Evolutionary conservation across 352 stramenopile genomes (phyloP).

Genomic region (Phytophthora boehmeriae): DNA sequence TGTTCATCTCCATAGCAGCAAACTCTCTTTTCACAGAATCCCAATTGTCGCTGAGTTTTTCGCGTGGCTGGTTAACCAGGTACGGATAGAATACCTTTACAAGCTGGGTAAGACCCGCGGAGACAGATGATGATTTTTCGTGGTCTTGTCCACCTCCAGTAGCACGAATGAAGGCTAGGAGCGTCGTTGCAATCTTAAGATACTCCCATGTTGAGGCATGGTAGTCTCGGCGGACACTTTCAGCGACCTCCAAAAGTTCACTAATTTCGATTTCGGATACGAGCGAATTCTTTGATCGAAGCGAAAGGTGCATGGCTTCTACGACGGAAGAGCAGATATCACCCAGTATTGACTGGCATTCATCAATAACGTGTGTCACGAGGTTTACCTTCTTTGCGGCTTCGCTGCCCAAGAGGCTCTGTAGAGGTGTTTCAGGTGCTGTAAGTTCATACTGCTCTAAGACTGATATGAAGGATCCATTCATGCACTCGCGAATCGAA

Average conservation of each 20-base stretch:
- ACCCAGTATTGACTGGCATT: slow-evolving; percentile 21
- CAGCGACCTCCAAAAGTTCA: slow-evolving; percentile 39
- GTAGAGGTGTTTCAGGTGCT: slow-evolving; percentile 18
- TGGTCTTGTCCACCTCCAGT: slow-evolving; percentile 1
- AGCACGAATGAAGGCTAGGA: slow-evolving; percentile 21
- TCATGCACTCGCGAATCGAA: slow-evolving; percentile 25
- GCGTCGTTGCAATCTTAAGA: slow-evolving; percentile 26
- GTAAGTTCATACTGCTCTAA: slow-evolving; percentile 38
- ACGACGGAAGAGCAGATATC: slow-evolving; percentile 25
- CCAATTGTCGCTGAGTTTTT: slow-evolving; percentile 52
- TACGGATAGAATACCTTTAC: slow-evolving; percentile 79
- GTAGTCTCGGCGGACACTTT: slow-evolving; percentile 31
- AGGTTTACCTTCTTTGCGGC: slow-evolving; percentile 32
- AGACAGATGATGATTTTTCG: slow-evolving; percentile 9
- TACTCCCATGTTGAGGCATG: slow-evolving; percentile 38
- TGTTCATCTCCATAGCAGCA: slow-evolving; percentile 24
- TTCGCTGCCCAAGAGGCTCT: slow-evolving; percentile 30
- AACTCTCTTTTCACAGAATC: slow-evolving; percentile 33
- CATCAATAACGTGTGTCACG: slow-evolving; percentile 16
- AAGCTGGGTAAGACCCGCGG: slow-evolving; percentile 41
- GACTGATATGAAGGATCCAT: slow-evolving; percentile 35
- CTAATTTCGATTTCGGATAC: slow-evolving; percentile 51
- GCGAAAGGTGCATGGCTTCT: slow-evolving; percentile 17
- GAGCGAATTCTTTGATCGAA: slow-evolving; percentile 37
- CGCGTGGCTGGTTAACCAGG: slow-evolving; percentile 52